Evolutionary conservation across 805 yeast genomes (phyloP).

Genomic region (Zygosaccharomyces lentus): DNA sequence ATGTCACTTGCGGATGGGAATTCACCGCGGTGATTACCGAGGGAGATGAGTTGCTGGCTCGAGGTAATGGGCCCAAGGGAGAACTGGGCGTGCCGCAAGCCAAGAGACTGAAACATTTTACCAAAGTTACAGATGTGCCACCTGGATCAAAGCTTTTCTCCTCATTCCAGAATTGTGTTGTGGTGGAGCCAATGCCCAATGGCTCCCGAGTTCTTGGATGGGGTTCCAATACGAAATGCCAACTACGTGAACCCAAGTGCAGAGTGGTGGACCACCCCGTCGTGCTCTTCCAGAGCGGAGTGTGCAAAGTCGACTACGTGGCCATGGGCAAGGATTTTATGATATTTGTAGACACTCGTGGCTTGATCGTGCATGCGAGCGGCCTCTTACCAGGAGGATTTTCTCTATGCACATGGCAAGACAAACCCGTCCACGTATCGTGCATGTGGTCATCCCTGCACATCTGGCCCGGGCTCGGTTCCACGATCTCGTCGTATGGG

Average conservation of each 20-base stretch:
- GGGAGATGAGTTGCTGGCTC: slow-evolving; percentile 40
- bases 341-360: slow-evolving; percentile 15
- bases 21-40: slow-evolving; percentile 50
- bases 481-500: slow-evolving; percentile 52
- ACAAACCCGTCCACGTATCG: slow-evolving; percentile 5
- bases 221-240: slow-evolving; percentile 50
- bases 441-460: slow-evolving; percentile 83
- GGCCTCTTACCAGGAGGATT: slow-evolving; percentile 25
- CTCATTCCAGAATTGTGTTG: slow-evolving; percentile 47
- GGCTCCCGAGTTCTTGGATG: slow-evolving; percentile 39
- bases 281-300: slow-evolving; percentile 15
- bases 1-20: slow-evolving; percentile 77
- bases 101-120: slow-evolving; percentile 1
- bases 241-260: slow-evolving; percentile 34
- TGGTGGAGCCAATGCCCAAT: slow-evolving; percentile 70
- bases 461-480: slow-evolving; percentile 26
- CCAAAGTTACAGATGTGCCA: slow-evolving; percentile 14
- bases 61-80: slow-evolving; percentile 69
- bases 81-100: slow-evolving; percentile 58
- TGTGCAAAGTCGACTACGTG: slow-evolving; percentile 12
- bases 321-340: slow-evolving; percentile 32
- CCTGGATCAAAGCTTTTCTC: slow-evolving; percentile 18
- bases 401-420: slow-evolving; percentile 12
- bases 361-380: slow-evolving; percentile 10
- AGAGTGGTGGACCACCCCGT: slow-evolving; percentile 18